phyloP scores from a whole-genome alignment of 371 early-diverging fungal genomes.

The Zopfochytrium polystomum region DNA sequence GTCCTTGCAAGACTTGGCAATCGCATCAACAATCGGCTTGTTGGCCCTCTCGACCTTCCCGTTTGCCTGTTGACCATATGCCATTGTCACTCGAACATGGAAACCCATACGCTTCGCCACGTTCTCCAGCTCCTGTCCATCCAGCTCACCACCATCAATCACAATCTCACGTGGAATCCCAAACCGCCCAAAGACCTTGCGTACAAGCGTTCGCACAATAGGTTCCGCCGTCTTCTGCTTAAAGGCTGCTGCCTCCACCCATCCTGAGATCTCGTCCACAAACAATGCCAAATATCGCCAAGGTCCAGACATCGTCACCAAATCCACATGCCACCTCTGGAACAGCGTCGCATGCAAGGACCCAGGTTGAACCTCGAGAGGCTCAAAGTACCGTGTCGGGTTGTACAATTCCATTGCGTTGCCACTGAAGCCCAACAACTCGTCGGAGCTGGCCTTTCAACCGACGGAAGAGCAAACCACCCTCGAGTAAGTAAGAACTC shows the following conservation, averaged over 20 bases:
- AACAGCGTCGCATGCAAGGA: slow-evolving; percentile 1
- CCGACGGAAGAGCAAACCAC: slow-evolving; percentile 4
- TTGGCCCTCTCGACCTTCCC: slow-evolving; percentile 4
- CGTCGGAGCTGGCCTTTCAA: slow-evolving; percentile 1
- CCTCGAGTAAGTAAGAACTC: background rate
- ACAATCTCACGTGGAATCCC: slow-evolving; percentile 10
- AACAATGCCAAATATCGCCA: slow-evolving; percentile 6
- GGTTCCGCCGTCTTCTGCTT: slow-evolving; percentile 4
- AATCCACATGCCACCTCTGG: slow-evolving; percentile 11
- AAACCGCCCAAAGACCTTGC: slow-evolving; percentile 10
- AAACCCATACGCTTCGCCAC: slow-evolving; percentile 3
- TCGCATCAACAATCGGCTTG: slow-evolving; percentile 7
- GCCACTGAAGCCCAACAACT: slow-evolving; percentile 4
- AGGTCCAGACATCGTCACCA: slow-evolving; percentile 14
- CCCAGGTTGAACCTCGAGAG: slow-evolving; percentile 4
- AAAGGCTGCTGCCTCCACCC: slow-evolving; percentile 6
- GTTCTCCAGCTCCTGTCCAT: slow-evolving; percentile 5
- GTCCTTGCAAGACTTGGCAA: slow-evolving; percentile 12
- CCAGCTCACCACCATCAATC: slow-evolving; percentile 17
- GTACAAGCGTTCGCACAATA: background rate
- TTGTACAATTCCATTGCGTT: slow-evolving; percentile 10
- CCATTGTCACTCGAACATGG: background rate
- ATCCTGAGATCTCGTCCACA: slow-evolving; percentile 15
- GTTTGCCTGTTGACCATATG: slow-evolving; percentile 16
- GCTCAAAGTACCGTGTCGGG: slow-evolving; percentile 5